Conservation (phyloP, 441 rosid genomes). For the Flueggea neowawraea region DNA sequence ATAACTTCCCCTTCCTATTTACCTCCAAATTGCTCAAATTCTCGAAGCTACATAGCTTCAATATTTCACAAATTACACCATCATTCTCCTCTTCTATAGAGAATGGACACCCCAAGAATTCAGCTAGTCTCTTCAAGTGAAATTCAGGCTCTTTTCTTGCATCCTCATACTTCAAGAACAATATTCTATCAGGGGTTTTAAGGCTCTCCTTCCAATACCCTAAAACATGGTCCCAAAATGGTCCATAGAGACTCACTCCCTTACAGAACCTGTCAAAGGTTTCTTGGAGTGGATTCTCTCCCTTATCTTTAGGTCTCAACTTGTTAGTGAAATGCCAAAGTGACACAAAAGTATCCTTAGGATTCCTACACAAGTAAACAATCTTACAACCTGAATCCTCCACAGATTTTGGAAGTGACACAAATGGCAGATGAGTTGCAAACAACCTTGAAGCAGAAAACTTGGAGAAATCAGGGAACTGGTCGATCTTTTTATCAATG, state of each 20-base stretch:
- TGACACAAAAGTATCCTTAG: constrained; percentile 69
- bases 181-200: constrained; percentile 24
- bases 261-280: constrained; percentile 42
- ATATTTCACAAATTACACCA: constrained; percentile 32
- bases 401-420: constrained; percentile 37
- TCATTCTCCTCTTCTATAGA: constrained; percentile 31
- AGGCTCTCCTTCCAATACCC: constrained; percentile 44
- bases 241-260: constrained; percentile 47
- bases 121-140: constrained; percentile 33
- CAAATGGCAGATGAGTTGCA: constrained; percentile 40
- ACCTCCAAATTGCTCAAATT: constrained; percentile 51
- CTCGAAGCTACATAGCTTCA: constrained; percentile 45
- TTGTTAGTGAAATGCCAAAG: constrained; percentile 63
- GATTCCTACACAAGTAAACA: constrained; percentile 61
- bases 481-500: constrained; percentile 3
- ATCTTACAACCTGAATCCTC: constrained; percentile 42
- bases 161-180: constrained; percentile 54
- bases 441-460: constrained; percentile 42
- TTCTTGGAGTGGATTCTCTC: constrained; percentile 29
- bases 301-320: constrained; percentile 29
- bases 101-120: constrained; percentile 42
- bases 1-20: constrained; percentile 34
- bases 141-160: constrained; percentile 25
- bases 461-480: constrained; percentile 24
- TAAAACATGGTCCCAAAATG: constrained; percentile 60